Conservation (phyloP, 148 eudicot species). For the Simmondsia chinensis region DNA sequence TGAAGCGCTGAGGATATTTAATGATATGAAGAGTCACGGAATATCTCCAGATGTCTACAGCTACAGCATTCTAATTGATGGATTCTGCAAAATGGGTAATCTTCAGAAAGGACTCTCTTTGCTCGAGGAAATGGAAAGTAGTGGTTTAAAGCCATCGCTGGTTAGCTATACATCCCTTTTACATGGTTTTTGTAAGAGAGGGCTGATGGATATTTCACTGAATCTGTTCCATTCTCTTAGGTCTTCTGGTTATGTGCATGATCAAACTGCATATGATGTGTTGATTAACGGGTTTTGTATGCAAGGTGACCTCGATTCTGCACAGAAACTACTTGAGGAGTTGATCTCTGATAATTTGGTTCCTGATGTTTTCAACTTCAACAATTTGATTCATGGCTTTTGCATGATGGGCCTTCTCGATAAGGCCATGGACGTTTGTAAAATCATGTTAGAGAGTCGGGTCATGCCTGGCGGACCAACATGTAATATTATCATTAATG, state of each 20-base stretch:
- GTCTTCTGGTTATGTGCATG: constrained; percentile 27
- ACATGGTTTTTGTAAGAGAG: constrained; percentile 23
- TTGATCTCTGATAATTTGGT: constrained; percentile 4
- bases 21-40: constrained; percentile 37
- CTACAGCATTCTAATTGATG: constrained; percentile 38
- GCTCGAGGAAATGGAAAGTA: constrained; percentile 34
- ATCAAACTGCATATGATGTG: constrained; percentile 19
- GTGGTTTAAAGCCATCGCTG: constrained; percentile 27
- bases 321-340: constrained; percentile 13
- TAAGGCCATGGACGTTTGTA: constrained; percentile 20
- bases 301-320: constrained; percentile 32
- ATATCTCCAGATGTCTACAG: constrained; percentile 32
- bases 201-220: constrained; percentile 26
- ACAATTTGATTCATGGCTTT: constrained; percentile 23
- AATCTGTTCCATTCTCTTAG: constrained; percentile 20
- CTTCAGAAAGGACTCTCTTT: constrained; percentile 22
- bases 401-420: constrained; percentile 28
- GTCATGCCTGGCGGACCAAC: constrained; percentile 12
- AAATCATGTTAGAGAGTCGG: constrained; percentile 20
- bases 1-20: constrained; percentile 25
- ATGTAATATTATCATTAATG: constrained; percentile 24
- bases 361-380: constrained; percentile 19
- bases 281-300: constrained; percentile 28
- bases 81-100: constrained; percentile 25
- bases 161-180: constrained; percentile 30